Evolutionary conservation across 345 rosid genomes (phyloP).

Genomic region (Arabis hirsuta): DNA sequence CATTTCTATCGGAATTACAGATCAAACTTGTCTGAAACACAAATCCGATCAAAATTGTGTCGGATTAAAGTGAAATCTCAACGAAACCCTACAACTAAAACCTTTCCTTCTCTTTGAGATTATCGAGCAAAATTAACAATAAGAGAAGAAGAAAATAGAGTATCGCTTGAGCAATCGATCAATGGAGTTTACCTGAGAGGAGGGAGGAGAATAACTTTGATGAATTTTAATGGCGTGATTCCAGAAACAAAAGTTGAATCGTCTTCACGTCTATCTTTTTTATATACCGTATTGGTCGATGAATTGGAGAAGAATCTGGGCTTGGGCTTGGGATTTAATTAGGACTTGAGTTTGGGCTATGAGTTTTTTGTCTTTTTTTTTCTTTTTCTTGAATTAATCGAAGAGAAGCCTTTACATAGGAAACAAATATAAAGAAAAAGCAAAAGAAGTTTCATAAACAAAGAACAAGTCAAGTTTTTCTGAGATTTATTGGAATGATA

Average conservation of each 20-base stretch:
- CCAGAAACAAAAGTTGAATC: neutral
- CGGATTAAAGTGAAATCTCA: too few species aligned
- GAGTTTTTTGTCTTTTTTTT: neutral
- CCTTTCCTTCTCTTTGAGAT: too few species aligned
- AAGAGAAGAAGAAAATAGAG: too few species aligned
- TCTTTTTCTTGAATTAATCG: too few species aligned
- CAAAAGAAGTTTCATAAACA: conserved; percentile 6
- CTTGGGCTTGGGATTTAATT: neutral
- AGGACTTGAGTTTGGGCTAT: neutral
- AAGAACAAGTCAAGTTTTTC: conserved; percentile 22
- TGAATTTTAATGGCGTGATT: neutral
- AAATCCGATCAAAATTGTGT: too few species aligned
- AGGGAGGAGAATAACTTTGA: neutral
- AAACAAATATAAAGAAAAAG: too few species aligned
- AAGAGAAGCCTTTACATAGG: too few species aligned
- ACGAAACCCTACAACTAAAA: too few species aligned
- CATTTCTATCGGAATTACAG: too few species aligned
- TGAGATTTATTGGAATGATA: conserved; percentile 33
- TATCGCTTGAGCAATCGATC: too few species aligned
- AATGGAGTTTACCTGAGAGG: neutral
- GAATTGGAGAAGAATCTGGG: neutral
- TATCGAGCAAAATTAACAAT: too few species aligned
- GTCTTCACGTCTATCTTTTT: neutral
- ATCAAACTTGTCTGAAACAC: too few species aligned
- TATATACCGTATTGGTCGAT: neutral